Evolutionary conservation across 371 early-diverging fungal genomes (phyloP).

Genomic region (Syncephalastrum monosporum): DNA sequence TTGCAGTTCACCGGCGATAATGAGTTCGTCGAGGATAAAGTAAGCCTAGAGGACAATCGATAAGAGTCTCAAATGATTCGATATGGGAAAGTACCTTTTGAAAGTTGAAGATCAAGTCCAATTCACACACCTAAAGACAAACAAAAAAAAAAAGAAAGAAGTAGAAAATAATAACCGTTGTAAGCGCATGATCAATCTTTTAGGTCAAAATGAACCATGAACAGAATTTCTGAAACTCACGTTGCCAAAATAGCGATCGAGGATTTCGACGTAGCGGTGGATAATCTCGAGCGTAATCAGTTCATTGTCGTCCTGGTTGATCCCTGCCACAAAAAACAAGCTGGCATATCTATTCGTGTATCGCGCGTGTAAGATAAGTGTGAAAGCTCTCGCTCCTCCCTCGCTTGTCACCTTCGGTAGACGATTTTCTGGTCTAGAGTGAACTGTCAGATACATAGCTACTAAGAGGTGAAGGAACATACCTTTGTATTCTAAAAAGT

Average conservation of each 20-base stretch:
- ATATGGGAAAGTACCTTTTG: conserved; percentile 58
- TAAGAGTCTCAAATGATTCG: neutral
- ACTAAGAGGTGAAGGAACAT: neutral
- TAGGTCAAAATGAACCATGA: too few relatives aligned
- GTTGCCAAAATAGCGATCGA: conserved; percentile 97
- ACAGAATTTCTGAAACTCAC: conserved; percentile 41
- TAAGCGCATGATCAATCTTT: neutral
- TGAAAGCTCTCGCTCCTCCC: neutral
- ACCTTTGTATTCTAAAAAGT: conserved; percentile 97
- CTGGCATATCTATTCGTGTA: conserved; percentile 81
- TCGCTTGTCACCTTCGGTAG: conserved; percentile 60
- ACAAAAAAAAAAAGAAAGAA: too few relatives aligned
- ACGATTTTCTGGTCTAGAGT: conserved; percentile 85
- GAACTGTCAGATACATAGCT: neutral
- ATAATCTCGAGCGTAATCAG: conserved; percentile 91
- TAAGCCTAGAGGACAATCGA: conserved; percentile 56
- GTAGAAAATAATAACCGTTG: neutral
- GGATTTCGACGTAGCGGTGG: conserved; percentile 95
- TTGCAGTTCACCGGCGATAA: conserved; percentile 83
- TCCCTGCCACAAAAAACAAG: conserved; percentile 94
- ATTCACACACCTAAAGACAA: conserved; percentile 72
- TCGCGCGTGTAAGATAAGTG: neutral
- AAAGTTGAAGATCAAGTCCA: conserved; percentile 89
- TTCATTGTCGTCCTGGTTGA: conserved; percentile 91
- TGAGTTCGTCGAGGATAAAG: conserved; percentile 81